Percentiles rank a stretch among this genome's conserved stretches.
Evolutionary conservation across 2,329 filamentous ascomycete species (phyloP).

Genomic region (Periconia sp.): DNA sequence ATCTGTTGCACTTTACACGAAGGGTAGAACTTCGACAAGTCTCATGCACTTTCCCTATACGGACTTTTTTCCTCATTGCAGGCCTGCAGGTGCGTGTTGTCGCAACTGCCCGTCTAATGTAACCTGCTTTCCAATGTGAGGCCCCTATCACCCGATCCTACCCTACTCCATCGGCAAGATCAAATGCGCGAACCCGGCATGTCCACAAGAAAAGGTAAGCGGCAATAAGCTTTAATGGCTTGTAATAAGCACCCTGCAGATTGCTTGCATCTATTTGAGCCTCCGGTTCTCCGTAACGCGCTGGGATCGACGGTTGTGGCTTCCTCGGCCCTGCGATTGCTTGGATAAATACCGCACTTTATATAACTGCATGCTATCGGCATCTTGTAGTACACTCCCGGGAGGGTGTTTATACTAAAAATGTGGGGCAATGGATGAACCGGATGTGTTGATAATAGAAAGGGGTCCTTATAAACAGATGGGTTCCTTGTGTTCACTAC

Average conservation of each 20-base stretch:
- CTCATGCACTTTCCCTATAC: neutral
- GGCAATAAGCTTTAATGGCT: constrained; percentile 9
- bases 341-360: constrained; percentile 3
- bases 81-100: neutral
- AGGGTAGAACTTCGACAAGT: neutral
- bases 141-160: neutral
- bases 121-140: neutral
- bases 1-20: neutral
- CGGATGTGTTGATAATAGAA: constrained; percentile 2
- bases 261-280: constrained; percentile 4
- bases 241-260: constrained; percentile 11
- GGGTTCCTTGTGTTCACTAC: neutral
- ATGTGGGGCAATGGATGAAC: neutral
- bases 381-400: neutral
- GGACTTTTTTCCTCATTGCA: neutral
- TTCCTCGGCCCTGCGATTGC: constrained; percentile 3
- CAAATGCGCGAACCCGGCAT: neutral
- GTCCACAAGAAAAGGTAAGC: constrained; percentile 5
- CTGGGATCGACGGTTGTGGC: constrained; percentile 4
- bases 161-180: neutral
- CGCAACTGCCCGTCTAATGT: neutral
- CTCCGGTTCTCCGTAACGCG: constrained; percentile 6
- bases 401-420: constrained; percentile 2
- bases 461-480: neutral
- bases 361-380: constrained; percentile 1